Base-by-base conservation (phyloP, 2,329 filamentous ascomycete genomes). In the Cladophialophora chaetospira region DNA sequence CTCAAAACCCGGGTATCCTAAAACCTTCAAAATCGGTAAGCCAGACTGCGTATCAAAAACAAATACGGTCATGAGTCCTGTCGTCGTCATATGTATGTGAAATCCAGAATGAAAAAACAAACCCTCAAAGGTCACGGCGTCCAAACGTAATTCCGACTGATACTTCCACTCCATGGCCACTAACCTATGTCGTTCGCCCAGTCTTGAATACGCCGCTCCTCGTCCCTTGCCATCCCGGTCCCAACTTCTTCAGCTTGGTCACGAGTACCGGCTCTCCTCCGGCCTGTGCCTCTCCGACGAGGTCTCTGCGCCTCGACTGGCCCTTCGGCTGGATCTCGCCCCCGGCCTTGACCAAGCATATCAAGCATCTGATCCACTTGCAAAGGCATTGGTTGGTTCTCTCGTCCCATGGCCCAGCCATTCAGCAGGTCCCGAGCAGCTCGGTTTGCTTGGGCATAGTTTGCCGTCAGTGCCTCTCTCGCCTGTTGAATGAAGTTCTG, bases 401-500 rank as follows among this genome's bases (percentile, higher is more conserved):
- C 65, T 40, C 63, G 48, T 13, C 63, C 63, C 46, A 35, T 65
- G 11, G 63, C 50, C 23, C 56, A 55, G 9, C 64, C 62, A 23
- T 65, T 63, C 17, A 67, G 52, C 3, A 67, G 44, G 8, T 57
- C 65, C 38, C 72, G 68, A 5, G 70, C 71, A 8, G 70, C 67
- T 25, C 66, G 66, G 10, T 64, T 65, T 9, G 70, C 71, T 38
- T 69, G 65, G 15, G 67, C 66, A 31, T 69, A 69, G 46, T 65
- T 66, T 2, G 68, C 69, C 11, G 67, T 67, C n/a, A 73, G 48
- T 2, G 71, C 67, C 47, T 71, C 69, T 3, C 68, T 64, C 5
- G 69, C 70, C n/a, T 67, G 67, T 28, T 71, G 67, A 13, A 77
- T 67, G 57, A 83, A 86, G 58, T 83, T 76, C 25, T 87, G 82